Evolutionary conservation across 768 basidiomycete species (phyloP).

Genomic region (Dentipellis fragilis): DNA sequence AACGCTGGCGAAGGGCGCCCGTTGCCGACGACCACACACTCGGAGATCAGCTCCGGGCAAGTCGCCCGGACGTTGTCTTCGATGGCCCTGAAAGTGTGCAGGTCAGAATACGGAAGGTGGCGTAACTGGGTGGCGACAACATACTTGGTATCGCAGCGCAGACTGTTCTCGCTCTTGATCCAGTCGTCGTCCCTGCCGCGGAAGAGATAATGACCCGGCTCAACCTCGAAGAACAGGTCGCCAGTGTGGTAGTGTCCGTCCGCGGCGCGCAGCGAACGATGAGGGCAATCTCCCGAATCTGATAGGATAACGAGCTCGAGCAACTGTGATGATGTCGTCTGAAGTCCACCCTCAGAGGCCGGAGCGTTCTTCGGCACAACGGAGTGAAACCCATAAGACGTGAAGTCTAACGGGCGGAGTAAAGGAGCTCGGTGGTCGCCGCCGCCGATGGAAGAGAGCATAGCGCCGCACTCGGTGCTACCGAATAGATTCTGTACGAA

Average conservation of each 20-base stretch:
- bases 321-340: conserved; percentile 40
- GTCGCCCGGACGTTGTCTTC: conserved; percentile 65
- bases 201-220: conserved; percentile 48
- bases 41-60: conserved; percentile 55
- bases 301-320: conserved; percentile 63
- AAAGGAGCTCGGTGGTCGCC: conserved; percentile 39
- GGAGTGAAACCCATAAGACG: conserved; percentile 59
- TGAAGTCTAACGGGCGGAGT: conserved; percentile 50
- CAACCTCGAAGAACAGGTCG: conserved; percentile 63
- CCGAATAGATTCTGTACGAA: conserved; percentile 62
- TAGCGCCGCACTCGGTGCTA: conserved; percentile 71
- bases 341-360: conserved; percentile 32
- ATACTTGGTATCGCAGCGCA: conserved; percentile 69
- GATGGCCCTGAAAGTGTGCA: conserved; percentile 39
- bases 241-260: conserved; percentile 77
- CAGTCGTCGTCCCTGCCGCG: conserved; percentile 76
- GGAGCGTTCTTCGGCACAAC: conserved; percentile 27
- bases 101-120: not conserved
- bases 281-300: conserved; percentile 61
- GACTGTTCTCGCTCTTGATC: conserved; percentile 75
- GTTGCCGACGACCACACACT: conserved; percentile 70
- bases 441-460: conserved; percentile 52
- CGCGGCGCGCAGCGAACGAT: conserved; percentile 39
- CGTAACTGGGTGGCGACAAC: conserved; percentile 9
- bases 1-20: conserved; percentile 69